A percentile compares a stretch with the other conserved stretches of the same genome.
These are phyloP conservation scores for Cucumis sativus DNA, from an alignment of 306 rosid genomes.

Conservation along the genomic window Cucumber_9930_V3 NC_026661.2:3840501-3841000, in stretches of 20 bases:
- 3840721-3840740: slow-evolving; percentile 66
- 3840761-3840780: slow-evolving; percentile 75
- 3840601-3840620: background rate
- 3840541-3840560: background rate
- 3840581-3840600: background rate
- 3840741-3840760: slow-evolving; percentile 86
- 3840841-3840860: slow-evolving; percentile 35
- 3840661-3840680: slow-evolving; percentile 50
- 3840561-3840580: background rate
- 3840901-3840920: background rate
- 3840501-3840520: background rate
- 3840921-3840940: slow-evolving; percentile 83
- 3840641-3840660: background rate
- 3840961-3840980: slow-evolving; percentile 62
- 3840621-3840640: background rate
- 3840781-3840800: slow-evolving; percentile 77
- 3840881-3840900: background rate
- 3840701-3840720: slow-evolving; percentile 65
- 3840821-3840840: slow-evolving; percentile 63
- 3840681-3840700: slow-evolving; percentile 93
- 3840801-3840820: slow-evolving; percentile 99
- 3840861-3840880: slow-evolving; percentile 10
- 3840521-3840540: background rate
- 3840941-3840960: slow-evolving; percentile 49
- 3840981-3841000: slow-evolving; percentile 86